These are phyloP conservation scores for Zymoseptoria pseudotritici DNA, from an alignment of 2,329 filamentous ascomycete species.

Conservation along the genomic window DNA sequence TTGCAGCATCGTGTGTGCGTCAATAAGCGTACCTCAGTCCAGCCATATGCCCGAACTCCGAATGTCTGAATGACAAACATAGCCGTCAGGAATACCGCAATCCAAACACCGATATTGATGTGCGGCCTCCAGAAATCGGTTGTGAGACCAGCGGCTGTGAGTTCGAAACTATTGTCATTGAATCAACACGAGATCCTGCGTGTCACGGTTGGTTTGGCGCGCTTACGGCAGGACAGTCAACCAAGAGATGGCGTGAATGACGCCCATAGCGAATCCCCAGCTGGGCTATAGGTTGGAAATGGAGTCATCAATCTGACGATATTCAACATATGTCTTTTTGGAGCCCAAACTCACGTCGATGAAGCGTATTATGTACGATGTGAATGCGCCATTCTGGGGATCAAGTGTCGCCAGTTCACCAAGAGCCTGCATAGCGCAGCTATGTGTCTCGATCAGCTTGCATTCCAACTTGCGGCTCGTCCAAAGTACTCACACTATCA, in stretches of 20 bases:
- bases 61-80: slow-evolving; percentile 27
- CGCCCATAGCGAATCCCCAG: slow-evolving; percentile 5
- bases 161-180: slow-evolving; percentile 15
- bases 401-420: slow-evolving; percentile 30
- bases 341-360: slow-evolving; percentile 32
- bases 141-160: slow-evolving; percentile 26
- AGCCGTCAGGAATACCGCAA: slow-evolving; percentile 26
- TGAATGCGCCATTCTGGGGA: slow-evolving; percentile 29
- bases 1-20: background rate
- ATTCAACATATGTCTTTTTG: background rate
- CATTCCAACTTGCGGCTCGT: too few relatives aligned
- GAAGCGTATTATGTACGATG: slow-evolving; percentile 29
- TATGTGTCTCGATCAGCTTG: background rate
- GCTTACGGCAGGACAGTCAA: slow-evolving; percentile 22
- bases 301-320: slow-evolving; percentile 10
- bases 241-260: slow-evolving; percentile 27
- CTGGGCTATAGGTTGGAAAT: background rate
- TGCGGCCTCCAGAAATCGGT: slow-evolving; percentile 27
- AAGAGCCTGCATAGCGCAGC: slow-evolving; percentile 31
- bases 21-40: slow-evolving; percentile 7
- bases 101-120: slow-evolving; percentile 27
- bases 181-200: too few relatives aligned
- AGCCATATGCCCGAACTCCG: slow-evolving; percentile 30
- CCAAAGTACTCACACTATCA: slow-evolving; percentile 9
- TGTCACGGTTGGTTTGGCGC: too few relatives aligned